Conservation (phyloP, 192 early-diverging fungal genomes). For the Fimicolochytrium jonesii region DNA sequence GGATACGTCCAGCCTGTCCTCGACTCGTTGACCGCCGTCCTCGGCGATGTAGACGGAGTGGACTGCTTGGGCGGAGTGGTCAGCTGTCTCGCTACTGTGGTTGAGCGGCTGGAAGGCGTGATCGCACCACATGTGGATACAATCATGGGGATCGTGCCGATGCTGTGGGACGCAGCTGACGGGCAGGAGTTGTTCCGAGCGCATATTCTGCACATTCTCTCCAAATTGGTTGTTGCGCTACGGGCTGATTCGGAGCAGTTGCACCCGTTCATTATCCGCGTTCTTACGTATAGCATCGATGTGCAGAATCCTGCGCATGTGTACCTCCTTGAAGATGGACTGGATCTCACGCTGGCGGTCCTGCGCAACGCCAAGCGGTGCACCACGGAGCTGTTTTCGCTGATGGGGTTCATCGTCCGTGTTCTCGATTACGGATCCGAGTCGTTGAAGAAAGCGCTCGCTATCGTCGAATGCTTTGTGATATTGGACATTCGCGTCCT, state of each 20-base stretch:
- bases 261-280: conserved; percentile 69
- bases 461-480: conserved; percentile 82
- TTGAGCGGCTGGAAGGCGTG: conserved; percentile 70
- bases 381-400: conserved; percentile 49
- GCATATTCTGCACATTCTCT: conserved; percentile 70
- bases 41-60: conserved; percentile 65
- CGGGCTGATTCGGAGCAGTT: conserved; percentile 65
- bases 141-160: conserved; percentile 71
- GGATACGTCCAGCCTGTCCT: conserved; percentile 65
- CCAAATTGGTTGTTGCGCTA: conserved; percentile 68
- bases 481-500: conserved; percentile 55
- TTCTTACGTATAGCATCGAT: conserved; percentile 72
- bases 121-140: conserved; percentile 68
- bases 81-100: conserved; percentile 66
- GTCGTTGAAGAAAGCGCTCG: conserved; percentile 65
- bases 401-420: conserved; percentile 57
- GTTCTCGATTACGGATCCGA: conserved; percentile 76
- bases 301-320: conserved; percentile 58
- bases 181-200: conserved; percentile 78
- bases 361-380: conserved; percentile 63
- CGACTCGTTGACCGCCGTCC: conserved; percentile 48
- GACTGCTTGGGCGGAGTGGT: conserved; percentile 74
- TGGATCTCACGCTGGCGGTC: conserved; percentile 84
- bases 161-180: conserved; percentile 72
- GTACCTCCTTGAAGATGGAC: conserved; percentile 83